Conservation (phyloP, 2,329 filamentous ascomycete species). For the Ustilaginoidea virens region DNA sequence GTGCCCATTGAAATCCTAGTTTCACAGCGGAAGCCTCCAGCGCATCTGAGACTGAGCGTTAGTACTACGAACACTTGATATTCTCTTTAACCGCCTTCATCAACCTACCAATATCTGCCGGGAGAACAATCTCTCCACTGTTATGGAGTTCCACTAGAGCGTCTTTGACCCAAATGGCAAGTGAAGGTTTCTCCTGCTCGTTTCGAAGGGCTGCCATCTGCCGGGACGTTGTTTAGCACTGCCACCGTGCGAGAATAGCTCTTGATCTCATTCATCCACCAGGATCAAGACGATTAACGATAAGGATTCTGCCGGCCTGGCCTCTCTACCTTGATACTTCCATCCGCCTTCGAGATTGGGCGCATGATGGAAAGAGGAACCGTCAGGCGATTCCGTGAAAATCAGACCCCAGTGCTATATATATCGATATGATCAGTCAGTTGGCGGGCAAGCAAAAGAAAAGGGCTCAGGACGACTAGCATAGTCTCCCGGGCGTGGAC, state of each 20-base stretch:
- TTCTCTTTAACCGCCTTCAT: no score
- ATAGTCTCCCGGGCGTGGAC: not conserved
- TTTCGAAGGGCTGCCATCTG: not conserved
- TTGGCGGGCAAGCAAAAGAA: not conserved
- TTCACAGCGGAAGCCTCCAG: no score
- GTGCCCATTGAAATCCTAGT: no score
- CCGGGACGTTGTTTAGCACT: not conserved
- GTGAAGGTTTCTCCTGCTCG: not conserved
- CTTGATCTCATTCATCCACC: not conserved
- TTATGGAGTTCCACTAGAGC: not conserved
- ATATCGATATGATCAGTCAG: not conserved
- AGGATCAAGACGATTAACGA: not conserved
- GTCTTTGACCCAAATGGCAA: conserved; percentile 1
- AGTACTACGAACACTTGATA: no score
- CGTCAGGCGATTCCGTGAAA: not conserved
- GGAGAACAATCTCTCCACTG: conserved; percentile 1
- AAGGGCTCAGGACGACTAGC: not conserved
- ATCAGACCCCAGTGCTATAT: not conserved
- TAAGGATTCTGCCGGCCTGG: not conserved
- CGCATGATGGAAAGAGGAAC: not conserved
- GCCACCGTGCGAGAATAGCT: not conserved
- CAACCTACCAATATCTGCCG: not conserved
- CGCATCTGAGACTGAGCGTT: no score
- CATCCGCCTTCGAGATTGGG: not conserved
- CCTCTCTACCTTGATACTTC: not conserved